phyloP scores from a whole-genome alignment of 225 moss, liverwort and hornwort species.

The Anthoceros angustus region DNA sequence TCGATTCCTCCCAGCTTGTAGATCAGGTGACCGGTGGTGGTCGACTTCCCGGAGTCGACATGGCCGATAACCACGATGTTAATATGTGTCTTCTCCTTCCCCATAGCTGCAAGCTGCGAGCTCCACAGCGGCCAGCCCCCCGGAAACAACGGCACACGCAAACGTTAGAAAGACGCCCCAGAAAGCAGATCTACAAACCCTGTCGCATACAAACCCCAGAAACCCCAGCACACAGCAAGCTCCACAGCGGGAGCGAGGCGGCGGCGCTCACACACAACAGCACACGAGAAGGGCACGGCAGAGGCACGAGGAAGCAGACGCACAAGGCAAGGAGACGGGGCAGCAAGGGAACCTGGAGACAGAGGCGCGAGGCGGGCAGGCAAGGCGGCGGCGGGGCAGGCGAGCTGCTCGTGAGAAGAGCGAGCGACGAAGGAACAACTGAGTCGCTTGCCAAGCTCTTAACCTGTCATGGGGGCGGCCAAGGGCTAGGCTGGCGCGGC shows the following conservation, averaged over 20 bases:
- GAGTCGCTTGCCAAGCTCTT: not conserved
- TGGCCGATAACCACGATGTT: slow-evolving; percentile 60
- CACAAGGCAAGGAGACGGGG: not conserved
- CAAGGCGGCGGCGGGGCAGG: slow-evolving; percentile 1
- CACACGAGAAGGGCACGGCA: too few relatives aligned
- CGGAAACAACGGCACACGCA: not conserved
- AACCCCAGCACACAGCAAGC: too few relatives aligned
- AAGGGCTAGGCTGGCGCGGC: not conserved
- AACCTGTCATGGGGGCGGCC: not conserved
- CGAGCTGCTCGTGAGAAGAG: not conserved
- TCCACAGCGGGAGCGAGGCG: too few relatives aligned
- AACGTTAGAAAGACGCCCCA: not conserved
- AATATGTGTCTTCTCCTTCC: slow-evolving; percentile 56
- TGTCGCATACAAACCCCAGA: too few relatives aligned
- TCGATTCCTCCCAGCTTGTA: slow-evolving; percentile 50
- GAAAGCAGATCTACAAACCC: too few relatives aligned
- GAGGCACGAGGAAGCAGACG: not conserved
- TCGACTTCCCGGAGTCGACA: slow-evolving; percentile 64
- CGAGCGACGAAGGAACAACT: not conserved
- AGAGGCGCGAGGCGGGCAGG: not conserved
- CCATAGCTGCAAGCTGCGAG: slow-evolving; percentile 18
- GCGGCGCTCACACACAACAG: too few relatives aligned
- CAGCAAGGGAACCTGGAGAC: not conserved
- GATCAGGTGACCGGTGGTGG: slow-evolving; percentile 48
- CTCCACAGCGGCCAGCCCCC: too few relatives aligned